Percentiles rank a stretch among this genome's conserved stretches.
Conservation (phyloP, 257 asterid genomes). For the Agastache rugosa region DNA sequence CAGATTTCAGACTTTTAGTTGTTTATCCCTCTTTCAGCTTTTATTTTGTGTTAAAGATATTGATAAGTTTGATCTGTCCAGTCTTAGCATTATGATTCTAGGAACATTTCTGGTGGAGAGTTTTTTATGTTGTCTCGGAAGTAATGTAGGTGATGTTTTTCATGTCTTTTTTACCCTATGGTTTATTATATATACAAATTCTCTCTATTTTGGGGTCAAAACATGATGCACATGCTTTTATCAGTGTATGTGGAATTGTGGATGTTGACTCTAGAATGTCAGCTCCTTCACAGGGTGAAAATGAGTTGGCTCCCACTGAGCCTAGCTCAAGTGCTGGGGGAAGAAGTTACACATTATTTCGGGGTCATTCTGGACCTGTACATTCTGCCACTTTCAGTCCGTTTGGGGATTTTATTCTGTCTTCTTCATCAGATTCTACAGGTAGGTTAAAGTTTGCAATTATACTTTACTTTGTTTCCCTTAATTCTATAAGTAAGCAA, state of each 20-base stretch:
- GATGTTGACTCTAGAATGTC: slow-evolving; percentile 49
- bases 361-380: slow-evolving; percentile 96
- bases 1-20: neutral
- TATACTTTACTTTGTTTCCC: slow-evolving; percentile 20
- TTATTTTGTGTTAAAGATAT: neutral
- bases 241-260: neutral
- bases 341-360: slow-evolving; percentile 74
- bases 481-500: slow-evolving; percentile 8
- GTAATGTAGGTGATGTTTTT: neutral
- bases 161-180: neutral
- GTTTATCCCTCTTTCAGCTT: neutral
- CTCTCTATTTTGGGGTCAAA: neutral
- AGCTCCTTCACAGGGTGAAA: slow-evolving; percentile 78
- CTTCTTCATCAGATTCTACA: slow-evolving; percentile 97
- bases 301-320: slow-evolving; percentile 57
- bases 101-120: slow-evolving; percentile 9
- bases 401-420: slow-evolving; percentile 83
- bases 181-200: neutral
- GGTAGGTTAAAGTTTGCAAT: slow-evolving; percentile 48
- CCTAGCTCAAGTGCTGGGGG: slow-evolving; percentile 58
- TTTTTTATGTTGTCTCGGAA: neutral
- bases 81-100: slow-evolving; percentile 11
- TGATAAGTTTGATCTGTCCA: neutral
- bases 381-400: slow-evolving; percentile 94
- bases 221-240: slow-evolving; percentile 3